These are phyloP conservation scores for Phytopythium helicoides DNA, from an alignment of 352 stramenopile genomes.

Conservation along the genomic window DNA sequence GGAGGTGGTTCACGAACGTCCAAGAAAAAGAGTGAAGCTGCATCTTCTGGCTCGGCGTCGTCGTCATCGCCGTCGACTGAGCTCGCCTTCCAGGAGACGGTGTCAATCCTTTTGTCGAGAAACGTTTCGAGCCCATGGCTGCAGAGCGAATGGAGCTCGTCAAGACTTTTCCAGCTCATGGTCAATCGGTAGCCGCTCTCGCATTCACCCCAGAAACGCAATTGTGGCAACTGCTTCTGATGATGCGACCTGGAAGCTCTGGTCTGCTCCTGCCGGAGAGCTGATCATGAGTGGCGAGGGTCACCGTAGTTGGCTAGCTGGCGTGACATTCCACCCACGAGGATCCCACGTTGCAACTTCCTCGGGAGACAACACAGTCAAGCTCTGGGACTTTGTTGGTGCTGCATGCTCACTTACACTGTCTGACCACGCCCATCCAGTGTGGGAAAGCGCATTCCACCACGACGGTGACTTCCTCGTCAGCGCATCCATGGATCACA, in stretches of 20 bases:
- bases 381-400: constrained; percentile 93
- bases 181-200: constrained; percentile 87
- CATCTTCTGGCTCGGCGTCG: constrained; percentile 3
- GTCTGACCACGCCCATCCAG: constrained; percentile 90
- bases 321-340: constrained; percentile 89
- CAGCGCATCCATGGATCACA: constrained; percentile 93
- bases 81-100: constrained; percentile 53
- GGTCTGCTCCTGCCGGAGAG: constrained; percentile 90
- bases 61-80: constrained; percentile 11
- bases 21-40: constrained; percentile 4
- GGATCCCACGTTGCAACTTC: constrained; percentile 91
- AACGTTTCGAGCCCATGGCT: constrained; percentile 65
- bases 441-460: constrained; percentile 93
- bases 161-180: constrained; percentile 90
- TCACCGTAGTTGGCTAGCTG: constrained; percentile 90
- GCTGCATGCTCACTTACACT: constrained; percentile 89
- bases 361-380: constrained; percentile 92
- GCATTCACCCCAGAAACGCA: constrained; percentile 93
- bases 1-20: no score
- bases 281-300: constrained; percentile 95
- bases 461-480: constrained; percentile 93
- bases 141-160: constrained; percentile 71
- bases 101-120: constrained; percentile 71
- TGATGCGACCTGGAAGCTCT: constrained; percentile 95
- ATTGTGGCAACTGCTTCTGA: constrained; percentile 92